Conservation (phyloP, 805 yeast genomes). For the Aciculoconidium aculeatum region DNA sequence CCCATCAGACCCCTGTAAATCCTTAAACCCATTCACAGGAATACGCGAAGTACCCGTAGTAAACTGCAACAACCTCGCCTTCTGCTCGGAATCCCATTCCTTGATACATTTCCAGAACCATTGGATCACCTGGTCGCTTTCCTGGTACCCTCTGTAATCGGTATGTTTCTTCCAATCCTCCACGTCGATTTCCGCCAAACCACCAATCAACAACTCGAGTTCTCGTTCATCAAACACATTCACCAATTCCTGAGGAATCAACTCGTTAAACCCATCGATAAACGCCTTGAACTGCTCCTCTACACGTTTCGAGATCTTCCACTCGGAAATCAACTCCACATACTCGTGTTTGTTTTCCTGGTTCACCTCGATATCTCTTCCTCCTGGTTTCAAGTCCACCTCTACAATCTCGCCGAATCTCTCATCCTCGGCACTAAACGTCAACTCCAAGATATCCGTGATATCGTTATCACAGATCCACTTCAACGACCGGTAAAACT, state of each 20-base stretch:
- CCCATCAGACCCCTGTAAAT: conserved; percentile 97
- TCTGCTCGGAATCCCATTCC: conserved; percentile 95
- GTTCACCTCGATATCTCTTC: conserved; percentile 83
- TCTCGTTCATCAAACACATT: conserved; percentile 98
- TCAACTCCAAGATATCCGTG: conserved; percentile 71
- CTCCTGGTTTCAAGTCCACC: conserved; percentile 85
- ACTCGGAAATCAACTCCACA: conserved; percentile 90
- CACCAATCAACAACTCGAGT: conserved; percentile 93
- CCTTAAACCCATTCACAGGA: conserved; percentile 98
- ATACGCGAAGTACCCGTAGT: conserved; percentile 99
- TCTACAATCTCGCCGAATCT: conserved; percentile 89
- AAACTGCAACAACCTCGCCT: conserved; percentile 90
- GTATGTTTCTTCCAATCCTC: conserved; percentile 99
- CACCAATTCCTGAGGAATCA: conserved; percentile 93
- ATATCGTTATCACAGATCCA: conserved; percentile 97
- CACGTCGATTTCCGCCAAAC: conserved; percentile 94
- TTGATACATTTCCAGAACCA: conserved; percentile 97
- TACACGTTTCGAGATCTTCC: conserved; percentile 91
- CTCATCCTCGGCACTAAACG: conserved; percentile 88
- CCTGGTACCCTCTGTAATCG: conserved; percentile 96
- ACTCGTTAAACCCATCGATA: conserved; percentile 94
- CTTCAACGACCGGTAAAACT: conserved; percentile 86
- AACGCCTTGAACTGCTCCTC: conserved; percentile 95
- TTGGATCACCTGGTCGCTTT: conserved; percentile 91
- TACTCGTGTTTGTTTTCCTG: conserved; percentile 94